Base-by-base conservation (phyloP, 805 yeast genomes). In the Kurtzmaniella cleridarum region DNA sequence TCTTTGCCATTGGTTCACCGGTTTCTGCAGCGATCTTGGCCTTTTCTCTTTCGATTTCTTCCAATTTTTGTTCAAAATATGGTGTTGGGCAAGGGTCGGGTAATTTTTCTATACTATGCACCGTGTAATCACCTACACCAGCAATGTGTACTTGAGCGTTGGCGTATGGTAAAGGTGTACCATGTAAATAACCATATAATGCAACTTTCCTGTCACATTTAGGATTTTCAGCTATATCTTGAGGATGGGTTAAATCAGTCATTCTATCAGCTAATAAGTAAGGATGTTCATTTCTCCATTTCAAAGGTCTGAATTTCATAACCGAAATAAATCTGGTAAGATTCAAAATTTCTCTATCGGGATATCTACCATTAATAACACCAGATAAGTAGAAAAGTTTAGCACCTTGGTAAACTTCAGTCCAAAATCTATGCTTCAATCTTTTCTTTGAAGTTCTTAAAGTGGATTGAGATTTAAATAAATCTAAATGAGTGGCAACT, bases 31-130 rank as follows among this genome's bases (percentile, higher is more conserved):
- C 83, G 35, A 71, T 67, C 53, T 80, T 82, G 32, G 79, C 76
- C 45, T 71, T 76, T 54, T 86, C 95, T 53, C 91, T 69, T 63
- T 84, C 93, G 30, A 74, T 56, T 30, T 88, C 96, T 46, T 86
- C 95, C 29, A 88, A 66, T 51, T 76, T 83, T 58, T 89, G 95
- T 58, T 89, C 95, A 49, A 73, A 88, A 53, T 77, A 85, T 2
- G 99, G 99, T 0, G 98, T 91, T 24, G 99, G 98, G 59, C 98
- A 95, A 14, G 99, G 99, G 68, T 93, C 99, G 2, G 98, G 97
- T 39, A 93, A 70, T 51, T 87, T 84, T 60, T 93, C 98, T 14
- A 88, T 81, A 10, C 78, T 74, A 12, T 81, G 70, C 9, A 88
- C 82, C 1, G 81, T 69, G 49, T 80, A 77, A 56, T 93, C 99